Conservation (phyloP, 495 filamentous ascomycete species). For the Sporormia fimetaria region DNA sequence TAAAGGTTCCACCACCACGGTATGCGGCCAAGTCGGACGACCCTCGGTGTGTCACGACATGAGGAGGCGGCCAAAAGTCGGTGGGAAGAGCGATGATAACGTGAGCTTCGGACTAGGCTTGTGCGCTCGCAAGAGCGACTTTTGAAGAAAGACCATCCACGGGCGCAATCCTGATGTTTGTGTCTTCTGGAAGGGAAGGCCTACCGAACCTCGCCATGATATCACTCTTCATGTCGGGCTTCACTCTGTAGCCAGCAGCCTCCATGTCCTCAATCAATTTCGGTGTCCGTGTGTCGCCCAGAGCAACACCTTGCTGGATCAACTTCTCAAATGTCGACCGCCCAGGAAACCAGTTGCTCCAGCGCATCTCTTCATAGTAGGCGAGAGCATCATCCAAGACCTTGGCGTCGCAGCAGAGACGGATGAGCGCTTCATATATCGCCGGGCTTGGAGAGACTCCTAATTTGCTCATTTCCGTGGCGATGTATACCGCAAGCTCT, state of each 20-base stretch:
- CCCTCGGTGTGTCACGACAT: too few species aligned
- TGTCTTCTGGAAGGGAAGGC: too few species aligned
- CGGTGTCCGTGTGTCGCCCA: slow-evolving; percentile 7
- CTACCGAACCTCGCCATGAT: too few species aligned
- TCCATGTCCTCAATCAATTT: slow-evolving; percentile 13
- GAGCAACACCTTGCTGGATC: slow-evolving; percentile 2
- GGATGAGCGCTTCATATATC: slow-evolving; percentile 60
- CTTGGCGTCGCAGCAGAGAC: slow-evolving; percentile 47
- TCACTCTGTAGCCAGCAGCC: background rate
- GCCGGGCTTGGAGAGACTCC: slow-evolving; percentile 45
- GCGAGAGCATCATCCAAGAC: slow-evolving; percentile 47
- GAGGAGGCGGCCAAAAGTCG: too few species aligned
- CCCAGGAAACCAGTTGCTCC: slow-evolving; percentile 22
- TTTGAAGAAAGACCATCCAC: too few species aligned
- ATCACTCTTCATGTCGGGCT: background rate
- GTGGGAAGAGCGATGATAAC: too few species aligned
- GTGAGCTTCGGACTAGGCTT: too few species aligned
- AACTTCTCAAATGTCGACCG: slow-evolving; percentile 33
- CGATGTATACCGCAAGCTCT: slow-evolving; percentile 54
- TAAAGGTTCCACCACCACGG: too few species aligned
- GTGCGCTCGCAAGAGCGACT: too few species aligned
- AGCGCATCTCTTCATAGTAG: slow-evolving; percentile 46
- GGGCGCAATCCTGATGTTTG: too few species aligned
- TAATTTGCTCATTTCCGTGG: slow-evolving; percentile 60
- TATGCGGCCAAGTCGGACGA: too few species aligned